These are phyloP conservation scores for Verticillium zaregamsianum DNA, from an alignment of 2,329 filamentous ascomycete species.

Conservation along the genomic window DNA sequence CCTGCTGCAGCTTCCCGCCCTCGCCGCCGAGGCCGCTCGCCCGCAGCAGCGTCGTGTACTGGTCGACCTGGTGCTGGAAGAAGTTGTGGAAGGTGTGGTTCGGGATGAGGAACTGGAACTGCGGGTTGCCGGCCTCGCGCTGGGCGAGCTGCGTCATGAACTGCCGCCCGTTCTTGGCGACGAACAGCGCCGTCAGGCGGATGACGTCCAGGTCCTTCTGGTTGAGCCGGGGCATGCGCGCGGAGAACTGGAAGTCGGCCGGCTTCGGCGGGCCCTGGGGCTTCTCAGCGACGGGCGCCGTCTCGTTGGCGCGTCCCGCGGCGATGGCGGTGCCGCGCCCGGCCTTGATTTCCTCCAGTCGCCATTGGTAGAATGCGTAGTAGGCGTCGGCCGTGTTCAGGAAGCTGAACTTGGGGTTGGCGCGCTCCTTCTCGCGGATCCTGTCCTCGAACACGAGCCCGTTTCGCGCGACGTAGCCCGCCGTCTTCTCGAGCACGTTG, in stretches of 20 bases:
- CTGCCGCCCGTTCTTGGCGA: slow-evolving; percentile 85
- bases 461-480: slow-evolving; percentile 77
- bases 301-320: slow-evolving; percentile 68
- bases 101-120: slow-evolving; percentile 93
- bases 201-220: slow-evolving; percentile 81
- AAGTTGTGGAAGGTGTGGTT: slow-evolving; percentile 97
- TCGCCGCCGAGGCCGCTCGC: slow-evolving; percentile 63
- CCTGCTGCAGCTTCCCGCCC: slow-evolving; percentile 64
- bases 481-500: slow-evolving; percentile 84
- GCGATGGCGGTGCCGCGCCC: slow-evolving; percentile 77
- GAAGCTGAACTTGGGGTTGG: slow-evolving; percentile 90
- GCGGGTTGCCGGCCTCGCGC: slow-evolving; percentile 82
- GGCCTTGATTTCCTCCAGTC: slow-evolving; percentile 77
- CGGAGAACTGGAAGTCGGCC: slow-evolving; percentile 85
- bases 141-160: slow-evolving; percentile 90
- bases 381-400: slow-evolving; percentile 77
- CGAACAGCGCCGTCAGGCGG: slow-evolving; percentile 80
- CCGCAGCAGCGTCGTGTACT: slow-evolving; percentile 78
- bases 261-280: slow-evolving; percentile 81
- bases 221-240: slow-evolving; percentile 95
- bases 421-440: slow-evolving; percentile 78
- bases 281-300: slow-evolving; percentile 50
- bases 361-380: slow-evolving; percentile 85
- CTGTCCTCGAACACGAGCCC: slow-evolving; percentile 72
- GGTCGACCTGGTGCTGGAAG: slow-evolving; percentile 87